phyloP scores from a whole-genome alignment of 495 filamentous ascomycete genomes.

The Tricharina praecox region DNA sequence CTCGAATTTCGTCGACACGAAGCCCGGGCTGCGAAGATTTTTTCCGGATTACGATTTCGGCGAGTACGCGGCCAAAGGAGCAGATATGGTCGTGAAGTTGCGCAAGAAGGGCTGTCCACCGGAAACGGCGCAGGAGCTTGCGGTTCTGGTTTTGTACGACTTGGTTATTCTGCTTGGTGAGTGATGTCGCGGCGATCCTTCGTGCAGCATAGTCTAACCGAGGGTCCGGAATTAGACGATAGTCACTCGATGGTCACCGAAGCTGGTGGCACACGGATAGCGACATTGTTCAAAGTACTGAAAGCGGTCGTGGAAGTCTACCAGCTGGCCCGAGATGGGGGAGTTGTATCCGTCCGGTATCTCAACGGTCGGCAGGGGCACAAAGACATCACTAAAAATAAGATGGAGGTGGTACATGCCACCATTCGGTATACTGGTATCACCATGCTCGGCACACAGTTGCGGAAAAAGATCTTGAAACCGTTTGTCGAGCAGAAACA shows the following conservation, averaged over 20 bases:
- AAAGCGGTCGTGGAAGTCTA: constrained; percentile 41
- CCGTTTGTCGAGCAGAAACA: not conserved
- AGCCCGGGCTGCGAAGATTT: not conserved
- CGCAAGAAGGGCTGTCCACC: not conserved
- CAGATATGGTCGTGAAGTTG: not conserved
- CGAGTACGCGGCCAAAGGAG: not conserved
- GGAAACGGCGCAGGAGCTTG: constrained; percentile 6
- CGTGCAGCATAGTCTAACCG: too few species aligned
- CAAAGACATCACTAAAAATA: constrained; percentile 35
- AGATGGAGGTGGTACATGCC: constrained; percentile 39
- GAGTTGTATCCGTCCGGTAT: constrained; percentile 46
- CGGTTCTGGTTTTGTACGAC: constrained; percentile 12
- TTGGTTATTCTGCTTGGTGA: constrained; percentile 13
- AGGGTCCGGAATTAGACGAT: constrained; percentile 32
- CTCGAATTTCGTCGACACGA: not conserved
- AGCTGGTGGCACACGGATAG: constrained; percentile 38
- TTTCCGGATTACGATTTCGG: not conserved
- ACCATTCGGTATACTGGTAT: constrained; percentile 35
- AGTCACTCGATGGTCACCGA: constrained; percentile 52
- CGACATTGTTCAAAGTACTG: constrained; percentile 42
- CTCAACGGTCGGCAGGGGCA: constrained; percentile 40
- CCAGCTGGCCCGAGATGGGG: constrained; percentile 47
- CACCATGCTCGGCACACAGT: constrained; percentile 5
- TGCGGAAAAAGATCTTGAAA: constrained; percentile 3
- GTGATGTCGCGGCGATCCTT: not conserved